Base-by-base conservation (phyloP, 306 rosid genomes). In the Prunus dulcis region DNA sequence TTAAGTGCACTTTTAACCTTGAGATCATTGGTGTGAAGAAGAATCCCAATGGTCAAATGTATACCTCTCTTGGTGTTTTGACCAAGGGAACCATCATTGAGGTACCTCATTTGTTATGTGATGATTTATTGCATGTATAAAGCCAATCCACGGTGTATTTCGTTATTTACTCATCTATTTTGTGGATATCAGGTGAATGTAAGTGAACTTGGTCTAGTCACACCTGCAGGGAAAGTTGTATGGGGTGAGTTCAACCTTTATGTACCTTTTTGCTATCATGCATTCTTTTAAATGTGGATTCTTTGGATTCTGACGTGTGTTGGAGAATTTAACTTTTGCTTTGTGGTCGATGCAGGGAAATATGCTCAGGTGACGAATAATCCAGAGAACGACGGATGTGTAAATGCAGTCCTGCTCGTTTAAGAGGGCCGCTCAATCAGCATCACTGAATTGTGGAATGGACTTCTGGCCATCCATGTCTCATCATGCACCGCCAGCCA, bases 151-250 rank as follows among this genome's bases (percentile, higher is more conserved):
- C 2, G 20, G 4, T 3, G 32, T 78, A 11, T 75, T 46, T 17
- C 10, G 8, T 20, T 53, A 43, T 6, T 65, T 22, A 45, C 7
- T 61, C 43, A 38, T 38, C 15, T 71, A 58, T 75, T 69, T 51
- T 77, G 25, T 74, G 50, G 75, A 68, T 74, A 69, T 84, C 84
- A 93, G 97, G 98, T 94, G 80, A 94, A 92, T 80, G 97, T 91
- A 57, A 92, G 97, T 60, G 97, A 94, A 82, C 89, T 94, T 47
- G 98, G 98, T 87, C 79, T 94, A 68, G 97, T 94, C 73, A 94
- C 98, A 55, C 97, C 98, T 1, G 93, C 93, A 0, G 98, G 98
- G 65, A 94, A 94, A 85, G 98, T 94, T 75, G 98, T 94, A 9
- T 92, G 97, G 98, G 98, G 98, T 90, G 84, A 86, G 89, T 76